Conservation (phyloP, 164 flowering plant species). For the Sedum album region DNA sequence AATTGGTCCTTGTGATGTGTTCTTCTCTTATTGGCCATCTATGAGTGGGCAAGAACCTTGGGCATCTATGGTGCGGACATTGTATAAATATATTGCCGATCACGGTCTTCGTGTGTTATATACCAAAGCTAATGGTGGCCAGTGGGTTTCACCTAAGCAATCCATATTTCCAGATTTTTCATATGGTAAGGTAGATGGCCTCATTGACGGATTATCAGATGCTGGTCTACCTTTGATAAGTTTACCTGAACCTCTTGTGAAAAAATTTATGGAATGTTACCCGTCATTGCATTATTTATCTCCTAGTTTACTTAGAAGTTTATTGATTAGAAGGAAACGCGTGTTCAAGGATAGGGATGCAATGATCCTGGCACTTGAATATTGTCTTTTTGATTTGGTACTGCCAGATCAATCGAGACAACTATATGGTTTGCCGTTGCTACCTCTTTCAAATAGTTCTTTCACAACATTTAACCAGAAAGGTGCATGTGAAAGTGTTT, state of each 20-base stretch:
- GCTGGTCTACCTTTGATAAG: constrained; percentile 70
- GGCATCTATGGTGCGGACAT: constrained; percentile 69
- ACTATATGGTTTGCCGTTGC: constrained; percentile 67
- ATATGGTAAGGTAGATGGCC: constrained; percentile 52
- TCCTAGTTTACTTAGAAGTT: constrained; percentile 61
- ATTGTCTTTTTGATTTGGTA: constrained; percentile 68
- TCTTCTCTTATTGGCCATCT: constrained; percentile 79
- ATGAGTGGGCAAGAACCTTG: constrained; percentile 58
- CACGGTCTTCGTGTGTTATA: constrained; percentile 59
- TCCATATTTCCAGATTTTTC: constrained; percentile 81
- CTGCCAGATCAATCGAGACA: constrained; percentile 29
- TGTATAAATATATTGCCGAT: constrained; percentile 54
- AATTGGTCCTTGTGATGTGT: constrained; percentile 67
- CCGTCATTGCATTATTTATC: constrained; percentile 72
- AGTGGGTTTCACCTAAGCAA: constrained; percentile 88
- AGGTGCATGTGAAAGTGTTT: constrained; percentile 65
- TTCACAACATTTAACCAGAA: constrained; percentile 53
- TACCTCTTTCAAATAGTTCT: constrained; percentile 82
- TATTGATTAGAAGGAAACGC: constrained; percentile 71
- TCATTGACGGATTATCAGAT: constrained; percentile 65
- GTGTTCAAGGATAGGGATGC: constrained; percentile 57
- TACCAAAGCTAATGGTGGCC: constrained; percentile 91
- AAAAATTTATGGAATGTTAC: constrained; percentile 58
- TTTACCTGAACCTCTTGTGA: constrained; percentile 47
- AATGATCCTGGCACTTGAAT: constrained; percentile 67